These are phyloP conservation scores for Entoloma clypeatum DNA, from an alignment of 1,284 basidiomycete species.

Conservation along the genomic window DNA sequence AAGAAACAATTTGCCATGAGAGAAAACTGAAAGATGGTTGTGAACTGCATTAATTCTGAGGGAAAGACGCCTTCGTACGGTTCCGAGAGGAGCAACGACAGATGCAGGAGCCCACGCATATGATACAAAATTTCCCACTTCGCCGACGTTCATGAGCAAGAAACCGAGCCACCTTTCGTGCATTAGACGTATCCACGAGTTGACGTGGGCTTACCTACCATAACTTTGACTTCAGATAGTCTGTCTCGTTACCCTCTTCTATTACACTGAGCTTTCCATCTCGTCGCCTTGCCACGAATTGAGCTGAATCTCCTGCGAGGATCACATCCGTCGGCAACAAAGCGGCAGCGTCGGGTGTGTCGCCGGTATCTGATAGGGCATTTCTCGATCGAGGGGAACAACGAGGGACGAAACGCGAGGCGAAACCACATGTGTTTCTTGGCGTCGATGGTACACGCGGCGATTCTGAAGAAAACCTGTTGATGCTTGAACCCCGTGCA, in stretches of 20 bases:
- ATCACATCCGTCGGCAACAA: no score
- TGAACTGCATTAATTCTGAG: conserved; percentile 8
- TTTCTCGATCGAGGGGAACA: no score
- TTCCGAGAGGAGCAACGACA: conserved; percentile 93
- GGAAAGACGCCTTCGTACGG: conserved; percentile 47
- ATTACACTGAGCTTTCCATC: conserved; percentile 19
- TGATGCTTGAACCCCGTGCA: conserved; percentile 3
- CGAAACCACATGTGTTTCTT: no score
- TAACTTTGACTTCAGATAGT: conserved; percentile 79
- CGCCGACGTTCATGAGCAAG: conserved; percentile 86
- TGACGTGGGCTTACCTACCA: conserved; percentile 47
- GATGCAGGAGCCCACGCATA: conserved; percentile 81
- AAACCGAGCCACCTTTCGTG: conserved; percentile 86
- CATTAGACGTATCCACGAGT: conserved; percentile 5
- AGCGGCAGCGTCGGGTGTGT: no score
- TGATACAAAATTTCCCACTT: conserved; percentile 88
- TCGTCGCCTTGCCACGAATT: conserved; percentile 13
- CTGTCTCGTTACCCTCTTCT: conserved; percentile 46
- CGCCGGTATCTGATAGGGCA: no score
- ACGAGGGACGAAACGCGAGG: no score
- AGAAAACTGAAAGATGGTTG: conserved; percentile 55
- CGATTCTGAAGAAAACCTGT: background rate
- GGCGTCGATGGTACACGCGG: background rate
- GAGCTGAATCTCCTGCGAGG: no score
- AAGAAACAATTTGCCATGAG: conserved; percentile 94